Conservation (phyloP, 2,329 filamentous ascomycete genomes). For the Colletotrichum sp. region DNA sequence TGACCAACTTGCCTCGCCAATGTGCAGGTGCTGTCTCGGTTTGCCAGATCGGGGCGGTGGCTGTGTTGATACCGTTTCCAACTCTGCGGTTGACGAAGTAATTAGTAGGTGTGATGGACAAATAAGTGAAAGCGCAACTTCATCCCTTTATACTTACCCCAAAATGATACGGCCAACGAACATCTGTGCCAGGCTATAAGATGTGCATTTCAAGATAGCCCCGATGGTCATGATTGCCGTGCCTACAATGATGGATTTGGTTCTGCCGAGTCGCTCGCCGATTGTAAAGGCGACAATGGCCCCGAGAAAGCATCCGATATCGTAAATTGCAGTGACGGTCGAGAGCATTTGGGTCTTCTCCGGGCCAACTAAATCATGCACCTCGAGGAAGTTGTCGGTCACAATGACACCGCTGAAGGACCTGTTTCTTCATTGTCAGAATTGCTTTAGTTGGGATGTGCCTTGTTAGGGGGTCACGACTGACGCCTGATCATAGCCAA, state of each 20-base stretch:
- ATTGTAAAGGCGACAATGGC: background rate
- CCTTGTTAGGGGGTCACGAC: background rate
- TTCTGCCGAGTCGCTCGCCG: background rate
- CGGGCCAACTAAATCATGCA: background rate
- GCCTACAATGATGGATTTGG: background rate
- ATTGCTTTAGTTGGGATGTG: background rate
- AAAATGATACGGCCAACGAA: background rate
- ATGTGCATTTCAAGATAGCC: background rate
- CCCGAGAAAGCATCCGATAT: background rate
- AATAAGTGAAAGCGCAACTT: background rate
- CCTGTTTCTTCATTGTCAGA: background rate
- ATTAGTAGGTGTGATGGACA: background rate
- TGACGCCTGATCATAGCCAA: background rate
- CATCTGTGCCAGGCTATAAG: background rate
- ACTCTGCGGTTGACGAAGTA: constrained; percentile 34
- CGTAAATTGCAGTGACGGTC: background rate
- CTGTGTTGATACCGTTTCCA: constrained; percentile 48
- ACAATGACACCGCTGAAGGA: background rate
- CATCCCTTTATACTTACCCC: background rate
- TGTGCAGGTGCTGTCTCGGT: constrained; percentile 37
- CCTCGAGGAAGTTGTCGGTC: background rate
- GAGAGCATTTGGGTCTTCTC: background rate
- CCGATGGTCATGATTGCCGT: background rate
- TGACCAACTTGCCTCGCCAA: constrained; percentile 35
- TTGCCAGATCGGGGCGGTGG: constrained; percentile 43